Evolutionary conservation across 1,284 basidiomycete species (phyloP).

Genomic region (Apiotrichum gracile): DNA sequence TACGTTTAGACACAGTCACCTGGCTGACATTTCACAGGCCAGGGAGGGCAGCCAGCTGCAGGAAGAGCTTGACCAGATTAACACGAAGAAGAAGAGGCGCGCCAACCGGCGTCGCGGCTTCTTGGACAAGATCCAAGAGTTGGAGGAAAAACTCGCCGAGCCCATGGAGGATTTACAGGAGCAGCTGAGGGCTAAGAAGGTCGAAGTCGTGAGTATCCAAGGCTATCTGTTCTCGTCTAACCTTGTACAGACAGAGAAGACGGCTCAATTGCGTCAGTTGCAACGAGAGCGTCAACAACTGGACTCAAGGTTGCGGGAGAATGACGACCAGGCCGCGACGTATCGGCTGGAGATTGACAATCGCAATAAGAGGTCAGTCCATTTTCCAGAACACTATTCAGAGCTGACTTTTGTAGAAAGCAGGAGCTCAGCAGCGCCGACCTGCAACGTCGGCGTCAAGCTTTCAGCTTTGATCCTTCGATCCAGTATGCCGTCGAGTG

Average conservation of each 20-base stretch:
- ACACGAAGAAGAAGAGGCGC: background rate
- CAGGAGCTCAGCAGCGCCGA: conserved; percentile 57
- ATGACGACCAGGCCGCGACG: background rate
- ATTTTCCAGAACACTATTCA: too few relatives aligned
- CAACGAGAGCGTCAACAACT: background rate
- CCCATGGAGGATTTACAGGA: background rate
- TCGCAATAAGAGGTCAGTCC: background rate
- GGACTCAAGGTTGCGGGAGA: background rate
- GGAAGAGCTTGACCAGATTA: background rate
- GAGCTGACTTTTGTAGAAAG: conserved; percentile 50
- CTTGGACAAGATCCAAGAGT: background rate
- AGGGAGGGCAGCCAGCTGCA: background rate
- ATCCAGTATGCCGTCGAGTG: conserved; percentile 63
- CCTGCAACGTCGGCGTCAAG: conserved; percentile 45
- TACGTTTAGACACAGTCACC: background rate
- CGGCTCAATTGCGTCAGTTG: background rate
- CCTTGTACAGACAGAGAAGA: background rate
- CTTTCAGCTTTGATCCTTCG: conserved; percentile 54
- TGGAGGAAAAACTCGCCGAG: background rate
- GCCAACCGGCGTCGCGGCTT: background rate
- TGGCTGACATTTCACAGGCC: background rate
- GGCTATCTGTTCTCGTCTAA: background rate
- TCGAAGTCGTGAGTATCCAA: background rate
- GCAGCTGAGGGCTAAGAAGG: conserved; percentile 8
- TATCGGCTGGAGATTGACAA: background rate